Evolutionary conservation across 2,329 filamentous ascomycete genomes (phyloP).

Genomic region (Epichloe gansuensis): DNA sequence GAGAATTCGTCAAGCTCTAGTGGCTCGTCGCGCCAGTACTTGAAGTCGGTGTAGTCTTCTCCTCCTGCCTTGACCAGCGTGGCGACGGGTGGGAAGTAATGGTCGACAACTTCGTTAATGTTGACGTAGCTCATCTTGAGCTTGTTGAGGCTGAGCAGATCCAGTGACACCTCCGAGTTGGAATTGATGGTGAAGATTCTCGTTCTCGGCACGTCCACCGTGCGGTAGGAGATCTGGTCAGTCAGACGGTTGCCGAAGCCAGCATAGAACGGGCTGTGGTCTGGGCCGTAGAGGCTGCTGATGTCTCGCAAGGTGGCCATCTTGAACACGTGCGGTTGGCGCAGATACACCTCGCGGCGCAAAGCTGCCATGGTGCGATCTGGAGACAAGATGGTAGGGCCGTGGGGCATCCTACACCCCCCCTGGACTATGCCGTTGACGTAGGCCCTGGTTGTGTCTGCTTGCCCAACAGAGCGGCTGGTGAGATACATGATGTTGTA

Average conservation of each 20-base stretch:
- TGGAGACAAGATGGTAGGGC: constrained; percentile 88
- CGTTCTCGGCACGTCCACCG: constrained; percentile 85
- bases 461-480: constrained; percentile 82
- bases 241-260: constrained; percentile 95
- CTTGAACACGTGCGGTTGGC: constrained; percentile 97
- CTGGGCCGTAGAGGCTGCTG: constrained; percentile 67
- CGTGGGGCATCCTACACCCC: constrained; percentile 82
- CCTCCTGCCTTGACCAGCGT: constrained; percentile 79
- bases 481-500: constrained; percentile 99
- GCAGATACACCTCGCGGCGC: constrained; percentile 80
- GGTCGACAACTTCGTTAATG: constrained; percentile 94
- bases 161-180: constrained; percentile 86
- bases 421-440: constrained; percentile 77
- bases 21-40: constrained; percentile 81
- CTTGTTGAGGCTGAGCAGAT: constrained; percentile 80
- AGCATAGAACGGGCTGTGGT: constrained; percentile 80
- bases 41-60: constrained; percentile 94
- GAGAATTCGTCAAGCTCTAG: constrained; percentile 82
- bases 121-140: constrained; percentile 95
- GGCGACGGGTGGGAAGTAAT: constrained; percentile 90
- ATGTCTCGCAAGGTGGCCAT: constrained; percentile 97
- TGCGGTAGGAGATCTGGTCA: constrained; percentile 89
- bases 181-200: constrained; percentile 98
- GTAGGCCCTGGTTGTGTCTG: constrained; percentile 81
- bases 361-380: constrained; percentile 91